Percentiles rank a stretch among this genome's conserved stretches.
Conservation (phyloP, 345 rosid genomes). For the Populus simonii region DNA sequence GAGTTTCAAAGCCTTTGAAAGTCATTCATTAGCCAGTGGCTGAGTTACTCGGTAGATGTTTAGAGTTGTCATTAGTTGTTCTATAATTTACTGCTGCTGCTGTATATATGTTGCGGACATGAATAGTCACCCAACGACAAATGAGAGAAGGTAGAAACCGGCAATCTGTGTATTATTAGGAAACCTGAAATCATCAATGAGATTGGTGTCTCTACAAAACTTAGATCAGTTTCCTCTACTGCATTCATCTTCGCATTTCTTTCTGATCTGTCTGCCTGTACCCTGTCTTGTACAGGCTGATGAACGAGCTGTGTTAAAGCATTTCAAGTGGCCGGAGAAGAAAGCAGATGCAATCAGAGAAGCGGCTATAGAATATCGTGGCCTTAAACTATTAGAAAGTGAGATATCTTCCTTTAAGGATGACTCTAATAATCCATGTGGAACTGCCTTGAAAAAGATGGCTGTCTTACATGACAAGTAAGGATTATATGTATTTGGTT, state of each 20-base stretch:
- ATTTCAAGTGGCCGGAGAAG: slow-evolving; percentile 91
- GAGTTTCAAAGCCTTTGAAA: slow-evolving; percentile 26
- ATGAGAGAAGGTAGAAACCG: background rate
- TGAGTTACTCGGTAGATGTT: background rate
- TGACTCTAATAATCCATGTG: slow-evolving; percentile 48
- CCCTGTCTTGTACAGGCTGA: slow-evolving; percentile 53
- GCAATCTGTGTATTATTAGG: background rate
- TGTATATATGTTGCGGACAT: background rate
- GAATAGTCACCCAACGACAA: background rate
- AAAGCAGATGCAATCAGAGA: slow-evolving; percentile 89
- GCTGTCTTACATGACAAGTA: slow-evolving; percentile 76
- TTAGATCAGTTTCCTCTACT: background rate
- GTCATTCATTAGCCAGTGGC: background rate
- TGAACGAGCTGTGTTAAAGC: slow-evolving; percentile 86
- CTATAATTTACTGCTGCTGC: background rate
- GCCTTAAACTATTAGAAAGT: slow-evolving; percentile 58
- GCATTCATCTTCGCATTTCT: too few species aligned
- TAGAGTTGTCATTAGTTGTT: background rate
- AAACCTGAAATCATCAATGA: background rate
- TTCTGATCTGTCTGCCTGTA: background rate
- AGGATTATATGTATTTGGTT: slow-evolving; percentile 12
- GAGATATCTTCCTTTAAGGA: slow-evolving; percentile 63
- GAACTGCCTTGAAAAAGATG: slow-evolving; percentile 74
- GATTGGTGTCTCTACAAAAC: background rate
- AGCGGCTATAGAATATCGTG: slow-evolving; percentile 83